Evolutionary conservation across 176 grass and related monocot species (phyloP).

Genomic region (Coix lacrymajobi): DNA sequence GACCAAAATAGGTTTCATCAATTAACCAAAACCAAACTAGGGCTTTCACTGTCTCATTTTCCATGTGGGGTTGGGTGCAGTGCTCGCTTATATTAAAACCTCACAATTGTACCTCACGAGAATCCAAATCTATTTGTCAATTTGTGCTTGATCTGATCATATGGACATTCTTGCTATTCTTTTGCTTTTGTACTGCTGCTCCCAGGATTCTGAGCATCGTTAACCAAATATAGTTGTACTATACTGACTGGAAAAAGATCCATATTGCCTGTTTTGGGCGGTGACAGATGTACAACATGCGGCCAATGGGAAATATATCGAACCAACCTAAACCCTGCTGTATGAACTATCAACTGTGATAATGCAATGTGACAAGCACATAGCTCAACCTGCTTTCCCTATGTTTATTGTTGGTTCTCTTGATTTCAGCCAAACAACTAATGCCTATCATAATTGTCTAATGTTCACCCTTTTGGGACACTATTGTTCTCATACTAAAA

Average conservation of each 20-base stretch:
- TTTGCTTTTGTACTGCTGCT: slow-evolving; percentile 9
- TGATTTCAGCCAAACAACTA: background rate
- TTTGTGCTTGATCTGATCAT: slow-evolving; percentile 14
- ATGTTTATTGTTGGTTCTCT: background rate
- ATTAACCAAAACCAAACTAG: too few species aligned
- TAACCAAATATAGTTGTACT: background rate
- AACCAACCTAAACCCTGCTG: background rate
- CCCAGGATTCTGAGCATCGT: background rate
- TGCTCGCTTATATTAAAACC: background rate
- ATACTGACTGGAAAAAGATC: background rate
- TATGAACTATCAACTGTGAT: background rate
- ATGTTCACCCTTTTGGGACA: background rate
- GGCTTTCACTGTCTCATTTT: too few species aligned
- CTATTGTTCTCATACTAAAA: background rate
- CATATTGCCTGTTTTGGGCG: background rate
- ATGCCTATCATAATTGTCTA: background rate
- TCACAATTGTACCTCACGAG: background rate
- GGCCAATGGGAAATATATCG: background rate
- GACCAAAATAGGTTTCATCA: too few species aligned
- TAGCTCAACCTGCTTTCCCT: background rate
- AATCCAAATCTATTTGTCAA: slow-evolving; percentile 7
- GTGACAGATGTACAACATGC: background rate
- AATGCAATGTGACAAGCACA: background rate
- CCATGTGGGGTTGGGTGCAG: background rate
- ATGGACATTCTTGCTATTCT: slow-evolving; percentile 8